These are phyloP conservation scores for Diplodia scrobiculata DNA, from an alignment of 2,329 filamentous ascomycete species.

Conservation along the genomic window DNA sequence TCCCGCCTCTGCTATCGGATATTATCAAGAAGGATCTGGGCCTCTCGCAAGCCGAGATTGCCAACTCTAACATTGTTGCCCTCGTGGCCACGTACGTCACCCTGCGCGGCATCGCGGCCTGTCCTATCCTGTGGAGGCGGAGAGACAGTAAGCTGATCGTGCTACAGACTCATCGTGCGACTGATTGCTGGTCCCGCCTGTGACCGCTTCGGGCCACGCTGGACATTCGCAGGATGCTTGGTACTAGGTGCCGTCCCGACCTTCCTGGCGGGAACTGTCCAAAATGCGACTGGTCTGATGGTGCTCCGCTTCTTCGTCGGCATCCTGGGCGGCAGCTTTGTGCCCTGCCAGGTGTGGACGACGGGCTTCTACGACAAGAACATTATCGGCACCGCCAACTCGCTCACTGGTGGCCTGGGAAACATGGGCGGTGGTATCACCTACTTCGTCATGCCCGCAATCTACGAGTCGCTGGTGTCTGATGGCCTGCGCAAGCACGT, in stretches of 20 bases:
- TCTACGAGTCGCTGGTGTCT: conserved; percentile 74
- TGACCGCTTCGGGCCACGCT: conserved; percentile 78
- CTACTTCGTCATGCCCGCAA: conserved; percentile 90
- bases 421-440: conserved; percentile 89
- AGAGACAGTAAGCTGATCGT: conserved; percentile 36
- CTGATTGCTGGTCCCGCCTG: conserved; percentile 80
- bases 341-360: conserved; percentile 89
- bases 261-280: conserved; percentile 76
- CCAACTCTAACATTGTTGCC: conserved; percentile 89
- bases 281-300: conserved; percentile 68
- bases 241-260: conserved; percentile 77
- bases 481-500: conserved; percentile 64
- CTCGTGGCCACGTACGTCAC: conserved; percentile 53
- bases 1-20: conserved; percentile 76
- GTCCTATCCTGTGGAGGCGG: not conserved
- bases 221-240: conserved; percentile 77
- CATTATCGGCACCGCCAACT: conserved; percentile 84
- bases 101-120: not conserved
- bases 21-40: conserved; percentile 79
- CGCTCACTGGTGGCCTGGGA: conserved; percentile 79
- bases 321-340: conserved; percentile 75
- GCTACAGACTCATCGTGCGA: conserved; percentile 66
- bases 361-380: conserved; percentile 94
- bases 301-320: conserved; percentile 77
- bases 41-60: conserved; percentile 69